Percentiles rank a stretch among this genome's conserved stretches.
Conservation (phyloP, 2,329 filamentous ascomycete genomes). For the Aspergillus intermedius region DNA sequence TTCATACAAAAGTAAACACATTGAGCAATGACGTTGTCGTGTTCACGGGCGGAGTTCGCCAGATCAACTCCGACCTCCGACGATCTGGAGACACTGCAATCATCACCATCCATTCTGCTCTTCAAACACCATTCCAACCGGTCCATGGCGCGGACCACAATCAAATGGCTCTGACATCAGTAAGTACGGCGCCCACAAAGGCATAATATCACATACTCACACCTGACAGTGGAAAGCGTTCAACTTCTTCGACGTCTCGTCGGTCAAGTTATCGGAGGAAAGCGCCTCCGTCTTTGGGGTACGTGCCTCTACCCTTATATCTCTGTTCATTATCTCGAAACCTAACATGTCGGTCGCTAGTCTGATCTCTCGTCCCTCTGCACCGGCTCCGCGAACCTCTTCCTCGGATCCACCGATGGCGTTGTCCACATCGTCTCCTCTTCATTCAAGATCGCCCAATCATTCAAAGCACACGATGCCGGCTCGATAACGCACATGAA, state of each 20-base stretch:
- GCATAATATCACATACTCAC: constrained; percentile 5
- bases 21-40: constrained; percentile 1
- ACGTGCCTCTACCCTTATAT: constrained; percentile 33
- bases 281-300: constrained; percentile 72
- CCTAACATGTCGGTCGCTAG: constrained; percentile 20
- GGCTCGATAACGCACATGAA: constrained; percentile 79
- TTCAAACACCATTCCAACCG: constrained; percentile 3
- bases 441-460: constrained; percentile 77
- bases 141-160: constrained; percentile 27
- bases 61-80: constrained; percentile 10
- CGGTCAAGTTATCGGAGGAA: constrained; percentile 73
- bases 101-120: constrained; percentile 12
- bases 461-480: constrained; percentile 77
- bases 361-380: constrained; percentile 74
- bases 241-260: constrained; percentile 96
- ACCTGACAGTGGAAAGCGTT: constrained; percentile 85
- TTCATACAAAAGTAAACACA: background rate
- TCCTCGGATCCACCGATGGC: constrained; percentile 80
- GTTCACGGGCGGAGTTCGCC: constrained; percentile 14
- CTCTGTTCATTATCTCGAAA: background rate
- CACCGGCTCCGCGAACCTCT: constrained; percentile 81
- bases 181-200: constrained; percentile 12
- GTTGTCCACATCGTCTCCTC: constrained; percentile 80
- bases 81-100: constrained; percentile 4
- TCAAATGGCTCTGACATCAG: constrained; percentile 41